Base-by-base conservation (phyloP, 768 basidiomycete genomes). In the Podaxis sp. region DNA sequence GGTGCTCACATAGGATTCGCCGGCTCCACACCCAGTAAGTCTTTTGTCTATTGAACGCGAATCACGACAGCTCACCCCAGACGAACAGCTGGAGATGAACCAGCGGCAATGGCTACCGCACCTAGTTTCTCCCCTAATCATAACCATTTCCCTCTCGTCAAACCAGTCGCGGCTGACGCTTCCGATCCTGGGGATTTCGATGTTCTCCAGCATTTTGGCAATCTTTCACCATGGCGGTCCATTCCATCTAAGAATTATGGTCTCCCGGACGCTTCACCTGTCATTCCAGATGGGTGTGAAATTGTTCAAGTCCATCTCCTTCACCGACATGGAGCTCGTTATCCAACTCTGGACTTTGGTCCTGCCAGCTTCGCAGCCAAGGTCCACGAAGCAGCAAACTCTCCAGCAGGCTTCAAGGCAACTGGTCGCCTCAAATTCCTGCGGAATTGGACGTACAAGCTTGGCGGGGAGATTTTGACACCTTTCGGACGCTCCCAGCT, bases 401-500 rank as follows among this genome's bases (percentile, higher is more conserved):
- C 67, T 5, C 63, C 64, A 12, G 70, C 75, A 3, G 73, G 76
- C 2, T 83, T 87, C 75, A 79, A 75, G 12, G 84, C 82, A 0
- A 78, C 75, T 0, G 89, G 87, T 0, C 74, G 80, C 0, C 72
- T 93, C 19, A 66, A 75, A 0, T 94, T 93, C 69, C 73, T 94
- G 71, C 86, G 88, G 65, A 80, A 79, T 38, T 94, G 91, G 91
- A 83, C 82, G 2, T 93, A 89, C 71, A 86, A 86, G 66, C 85
- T 94, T 12, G 93, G 92, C 11, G 84, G 83, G 63, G 92, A 93
- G 73, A 80, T 85, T 50, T 72, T 93, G 63, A 90, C 90, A 3
- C 90, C 90, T 1, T 92, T 91, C 65, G 90, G 91, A 8, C 79
- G 91, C 43, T 81, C 84, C 60, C 88, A 93, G 63, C 68, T 92